Evolutionary conservation across 129 eudicot species (phyloP).

Genomic region (Smallanthus sonchifolius): DNA sequence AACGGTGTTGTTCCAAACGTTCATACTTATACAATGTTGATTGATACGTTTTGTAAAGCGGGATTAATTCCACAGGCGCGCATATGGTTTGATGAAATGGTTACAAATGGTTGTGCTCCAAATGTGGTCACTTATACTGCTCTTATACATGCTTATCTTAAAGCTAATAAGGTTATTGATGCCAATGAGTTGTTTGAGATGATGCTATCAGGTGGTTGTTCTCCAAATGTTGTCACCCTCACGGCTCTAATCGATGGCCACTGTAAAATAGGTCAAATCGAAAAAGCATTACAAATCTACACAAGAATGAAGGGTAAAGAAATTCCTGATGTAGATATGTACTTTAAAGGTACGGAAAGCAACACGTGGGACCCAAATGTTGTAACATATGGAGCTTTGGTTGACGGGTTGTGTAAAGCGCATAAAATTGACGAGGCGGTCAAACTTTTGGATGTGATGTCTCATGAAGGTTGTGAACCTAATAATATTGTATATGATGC

Average conservation of each 20-base stretch:
- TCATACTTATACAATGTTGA: conserved; percentile 76
- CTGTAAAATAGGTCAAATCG: conserved; percentile 71
- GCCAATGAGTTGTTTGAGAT: conserved; percentile 74
- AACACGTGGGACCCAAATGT: conserved; percentile 60
- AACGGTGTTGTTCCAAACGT: conserved; percentile 78
- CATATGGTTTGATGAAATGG: conserved; percentile 79
- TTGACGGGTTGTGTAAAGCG: conserved; percentile 90
- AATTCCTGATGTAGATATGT: conserved; percentile 46
- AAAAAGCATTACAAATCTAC: conserved; percentile 77
- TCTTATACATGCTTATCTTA: conserved; percentile 82
- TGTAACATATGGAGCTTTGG: conserved; percentile 87
- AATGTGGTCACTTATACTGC: conserved; percentile 92
- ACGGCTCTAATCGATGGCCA: conserved; percentile 83
- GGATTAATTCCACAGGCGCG: conserved; percentile 80
- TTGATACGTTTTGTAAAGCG: conserved; percentile 87
- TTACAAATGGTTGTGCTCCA: conserved; percentile 67
- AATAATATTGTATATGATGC: conserved; percentile 85
- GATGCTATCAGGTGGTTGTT: conserved; percentile 68
- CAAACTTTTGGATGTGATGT: conserved; percentile 70
- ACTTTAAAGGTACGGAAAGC: conserved; percentile 45
- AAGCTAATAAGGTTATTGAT: conserved; percentile 49
- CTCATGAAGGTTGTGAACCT: conserved; percentile 72
- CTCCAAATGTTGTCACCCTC: conserved; percentile 80
- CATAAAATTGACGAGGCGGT: conserved; percentile 72
- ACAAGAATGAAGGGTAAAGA: conserved; percentile 66